Conservation (phyloP, 2,329 filamentous ascomycete species). For the Ascochyta clinopodiicola region DNA sequence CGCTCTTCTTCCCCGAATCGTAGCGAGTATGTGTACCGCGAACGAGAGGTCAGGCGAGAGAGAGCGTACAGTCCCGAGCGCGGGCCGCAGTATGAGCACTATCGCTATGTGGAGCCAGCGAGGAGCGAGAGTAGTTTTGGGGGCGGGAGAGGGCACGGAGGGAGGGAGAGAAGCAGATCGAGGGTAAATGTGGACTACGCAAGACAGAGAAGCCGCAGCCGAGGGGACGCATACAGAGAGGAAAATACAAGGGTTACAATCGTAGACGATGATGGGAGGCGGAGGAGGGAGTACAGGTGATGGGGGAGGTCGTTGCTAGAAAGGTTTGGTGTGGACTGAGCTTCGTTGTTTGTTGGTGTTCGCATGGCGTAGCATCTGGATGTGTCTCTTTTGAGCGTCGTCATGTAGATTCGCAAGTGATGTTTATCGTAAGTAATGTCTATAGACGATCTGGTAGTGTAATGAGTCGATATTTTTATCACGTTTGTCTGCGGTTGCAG, state of each 20-base stretch:
- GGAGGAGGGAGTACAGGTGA: constrained; percentile 28
- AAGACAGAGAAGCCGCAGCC: constrained; percentile 16
- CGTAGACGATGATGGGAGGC: constrained; percentile 30
- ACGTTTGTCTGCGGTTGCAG: no score
- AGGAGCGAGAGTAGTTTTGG: constrained; percentile 37
- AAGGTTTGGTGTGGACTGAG: neutral
- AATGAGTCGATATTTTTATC: neutral
- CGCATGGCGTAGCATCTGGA: constrained; percentile 1
- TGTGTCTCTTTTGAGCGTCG: neutral
- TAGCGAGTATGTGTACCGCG: constrained; percentile 52
- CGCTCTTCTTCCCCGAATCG: constrained; percentile 37
- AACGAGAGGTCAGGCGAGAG: constrained; percentile 53
- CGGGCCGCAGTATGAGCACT: constrained; percentile 53
- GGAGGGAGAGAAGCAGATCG: constrained; percentile 35
- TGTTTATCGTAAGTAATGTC: constrained; percentile 4
- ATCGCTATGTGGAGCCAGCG: constrained; percentile 54
- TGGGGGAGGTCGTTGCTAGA: neutral
- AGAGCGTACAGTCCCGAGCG: constrained; percentile 42
- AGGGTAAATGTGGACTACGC: constrained; percentile 33
- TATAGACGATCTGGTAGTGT: constrained; percentile 2
- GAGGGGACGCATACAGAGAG: constrained; percentile 29
- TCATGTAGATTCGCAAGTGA: neutral
- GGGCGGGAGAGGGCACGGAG: constrained; percentile 36
- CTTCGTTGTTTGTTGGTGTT: neutral
- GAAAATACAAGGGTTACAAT: constrained; percentile 43